Base-by-base conservation (phyloP, 495 filamentous ascomycete species). In the Podospora fimiseda region DNA sequence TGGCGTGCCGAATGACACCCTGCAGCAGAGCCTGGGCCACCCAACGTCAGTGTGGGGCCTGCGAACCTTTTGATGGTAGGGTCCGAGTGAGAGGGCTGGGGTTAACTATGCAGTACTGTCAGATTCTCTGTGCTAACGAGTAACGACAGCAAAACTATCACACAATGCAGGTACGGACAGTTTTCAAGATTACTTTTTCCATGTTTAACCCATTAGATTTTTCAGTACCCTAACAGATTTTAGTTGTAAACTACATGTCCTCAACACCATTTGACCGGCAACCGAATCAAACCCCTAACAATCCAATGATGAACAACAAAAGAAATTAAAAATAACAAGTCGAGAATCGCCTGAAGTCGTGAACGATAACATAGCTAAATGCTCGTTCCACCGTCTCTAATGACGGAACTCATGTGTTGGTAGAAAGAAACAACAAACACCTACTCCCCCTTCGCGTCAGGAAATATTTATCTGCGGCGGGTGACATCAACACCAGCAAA, bases 401-500 rank as follows among this genome's bases (percentile, higher is more conserved):
- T 33, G n/a, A n/a, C n/a, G n/a, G n/a, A n/a, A n/a, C n/a, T 11
- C 27, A 6, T 33, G 6, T 33, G 27, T 33, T 5, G 11, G 6
- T 15, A 8, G 39, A 20, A 50, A 42, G 22, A 50, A 19, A 50
- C 50, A 33, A 16, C n/a, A 36, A 11, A 11, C 23, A 23, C 4
- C 7, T 19, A 38, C 41, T 13, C 39, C 1, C 14, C 37, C 9
- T 19, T 9, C n/a, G 15, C 4, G 13, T 37, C 4, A n/a, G 5
- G 0, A 16, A n/a, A 22, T 40, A 39, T 8, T 46, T 41, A 30
- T 37, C 39, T 14, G 6, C 39, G 5, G 6, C 14, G 13, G 14
- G 39, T 37, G 22, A 57, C 55, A 45, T 57, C 48, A 15, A 52
- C 44, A 9, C 71, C 72, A 11, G 58, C 63, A 42, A 77, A 77